A percentile compares a stretch with the other conserved stretches of the same genome.
phyloP scores from a whole-genome alignment of 2,329 filamentous ascomycete species.

The Rosellinia necatrix region DNA sequence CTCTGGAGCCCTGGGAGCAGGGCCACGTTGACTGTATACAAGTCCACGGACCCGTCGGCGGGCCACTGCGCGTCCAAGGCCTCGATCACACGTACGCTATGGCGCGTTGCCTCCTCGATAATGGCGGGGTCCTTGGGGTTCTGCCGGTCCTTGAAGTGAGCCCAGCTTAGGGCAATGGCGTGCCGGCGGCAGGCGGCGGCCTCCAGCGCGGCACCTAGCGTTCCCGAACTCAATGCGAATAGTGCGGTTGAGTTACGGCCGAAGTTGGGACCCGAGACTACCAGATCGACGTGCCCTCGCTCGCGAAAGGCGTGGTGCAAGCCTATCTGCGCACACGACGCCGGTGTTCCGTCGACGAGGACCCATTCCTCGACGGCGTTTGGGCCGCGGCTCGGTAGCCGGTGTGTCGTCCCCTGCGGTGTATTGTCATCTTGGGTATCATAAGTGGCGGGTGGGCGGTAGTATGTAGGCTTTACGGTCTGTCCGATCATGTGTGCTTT shows the following conservation, averaged over 20 bases:
- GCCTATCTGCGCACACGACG: constrained; percentile 81
- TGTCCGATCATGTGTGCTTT: constrained; percentile 97
- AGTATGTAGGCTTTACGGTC: constrained; percentile 83
- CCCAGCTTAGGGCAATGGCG: constrained; percentile 85
- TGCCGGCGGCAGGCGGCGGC: constrained; percentile 71
- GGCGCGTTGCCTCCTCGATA: constrained; percentile 75
- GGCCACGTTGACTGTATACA: constrained; percentile 94
- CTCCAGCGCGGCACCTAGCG: constrained; percentile 77
- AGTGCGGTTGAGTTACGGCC: constrained; percentile 81
- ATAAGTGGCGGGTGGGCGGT: constrained; percentile 58
- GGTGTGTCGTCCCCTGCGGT: constrained; percentile 68
- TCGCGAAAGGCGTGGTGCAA: constrained; percentile 79
- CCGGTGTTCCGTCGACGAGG: constrained; percentile 79
- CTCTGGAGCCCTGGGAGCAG: constrained; percentile 75
- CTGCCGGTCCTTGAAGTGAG: constrained; percentile 75
- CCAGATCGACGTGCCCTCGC: constrained; percentile 72
- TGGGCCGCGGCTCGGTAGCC: constrained; percentile 34
- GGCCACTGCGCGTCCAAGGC: constrained; percentile 77
- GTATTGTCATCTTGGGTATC: constrained; percentile 45
- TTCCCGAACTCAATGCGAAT: constrained; percentile 78
- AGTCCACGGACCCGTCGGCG: constrained; percentile 67
- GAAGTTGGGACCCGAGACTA: constrained; percentile 82
- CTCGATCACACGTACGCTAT: constrained; percentile 78
- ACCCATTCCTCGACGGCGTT: constrained; percentile 76
- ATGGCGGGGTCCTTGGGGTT: constrained; percentile 85